Conservation (phyloP, 106 monocot genomes). For the Iris macrosiphon region DNA sequence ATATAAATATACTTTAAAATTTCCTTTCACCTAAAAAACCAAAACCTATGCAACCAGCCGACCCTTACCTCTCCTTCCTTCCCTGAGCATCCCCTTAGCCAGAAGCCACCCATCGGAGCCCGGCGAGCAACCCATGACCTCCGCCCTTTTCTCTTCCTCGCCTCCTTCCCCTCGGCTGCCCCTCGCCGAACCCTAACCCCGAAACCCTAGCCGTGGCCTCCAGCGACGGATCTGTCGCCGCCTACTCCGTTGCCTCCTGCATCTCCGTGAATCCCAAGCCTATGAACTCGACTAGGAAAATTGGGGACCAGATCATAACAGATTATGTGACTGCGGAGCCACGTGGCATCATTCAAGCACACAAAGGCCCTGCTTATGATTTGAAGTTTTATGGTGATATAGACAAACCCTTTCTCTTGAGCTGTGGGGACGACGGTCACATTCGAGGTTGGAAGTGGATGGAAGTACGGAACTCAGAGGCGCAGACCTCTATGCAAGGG, state of each 20-base stretch:
- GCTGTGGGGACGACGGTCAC: constrained; percentile 94
- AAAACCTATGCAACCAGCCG: too few species aligned
- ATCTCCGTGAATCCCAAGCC: too few species aligned
- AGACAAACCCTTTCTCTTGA: constrained; percentile 62
- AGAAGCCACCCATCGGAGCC: too few species aligned
- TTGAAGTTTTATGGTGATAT: constrained; percentile 73
- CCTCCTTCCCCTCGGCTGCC: too few species aligned
- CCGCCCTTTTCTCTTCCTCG: too few species aligned
- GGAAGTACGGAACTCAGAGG: constrained; percentile 32
- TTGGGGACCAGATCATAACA: too few species aligned
- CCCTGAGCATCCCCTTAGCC: too few species aligned
- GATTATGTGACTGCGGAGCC: constrained; percentile 30
- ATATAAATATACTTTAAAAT: too few species aligned
- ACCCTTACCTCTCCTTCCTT: too few species aligned
- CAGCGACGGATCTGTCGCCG: constrained; percentile 65
- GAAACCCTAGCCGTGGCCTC: constrained; percentile 22
- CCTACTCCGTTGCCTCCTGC: constrained; percentile 45
- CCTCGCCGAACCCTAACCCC: constrained; percentile 13
- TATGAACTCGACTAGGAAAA: too few species aligned
- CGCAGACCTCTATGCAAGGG: constrained; percentile 27
- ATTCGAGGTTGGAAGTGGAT: constrained; percentile 82
- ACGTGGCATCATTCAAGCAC: constrained; percentile 49
- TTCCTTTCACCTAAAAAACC: too few species aligned
- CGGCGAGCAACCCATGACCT: too few species aligned
- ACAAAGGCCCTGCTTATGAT: constrained; percentile 85